phyloP scores from a whole-genome alignment of 768 basidiomycete species.

The Leccinum rimulosum region DNA sequence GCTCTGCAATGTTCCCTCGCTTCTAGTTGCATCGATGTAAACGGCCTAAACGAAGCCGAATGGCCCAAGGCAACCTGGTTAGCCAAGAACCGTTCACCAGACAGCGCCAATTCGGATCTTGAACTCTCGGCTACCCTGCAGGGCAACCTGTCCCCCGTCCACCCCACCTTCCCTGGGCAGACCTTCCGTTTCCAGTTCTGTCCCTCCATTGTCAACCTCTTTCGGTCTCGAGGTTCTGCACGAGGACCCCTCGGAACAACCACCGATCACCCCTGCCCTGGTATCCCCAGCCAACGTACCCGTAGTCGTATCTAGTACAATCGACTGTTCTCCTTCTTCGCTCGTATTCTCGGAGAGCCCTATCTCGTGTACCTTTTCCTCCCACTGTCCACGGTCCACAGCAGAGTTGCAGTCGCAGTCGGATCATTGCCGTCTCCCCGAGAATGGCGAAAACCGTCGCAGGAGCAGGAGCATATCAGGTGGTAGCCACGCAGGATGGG shows the following conservation, averaged over 20 bases:
- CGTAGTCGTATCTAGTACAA: too few relatives aligned
- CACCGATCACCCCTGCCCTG: constrained; percentile 13
- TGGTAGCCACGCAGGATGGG: too few relatives aligned
- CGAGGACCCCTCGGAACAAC: constrained; percentile 27
- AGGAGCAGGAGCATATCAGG: too few relatives aligned
- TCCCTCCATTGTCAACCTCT: constrained; percentile 23
- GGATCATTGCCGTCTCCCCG: constrained; percentile 7
- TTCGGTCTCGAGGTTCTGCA: constrained; percentile 29
- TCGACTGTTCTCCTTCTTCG: background rate
- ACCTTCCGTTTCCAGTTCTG: constrained; percentile 23
- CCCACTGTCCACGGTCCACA: constrained; percentile 13
- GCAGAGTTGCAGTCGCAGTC: constrained; percentile 13
- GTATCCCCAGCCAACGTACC: background rate
- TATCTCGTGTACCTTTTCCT: constrained; percentile 23
- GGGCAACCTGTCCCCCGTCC: background rate
- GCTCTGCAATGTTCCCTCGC: constrained; percentile 37
- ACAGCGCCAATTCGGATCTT: constrained; percentile 26
- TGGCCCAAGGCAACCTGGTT: constrained; percentile 8
- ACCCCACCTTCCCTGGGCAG: constrained; percentile 7
- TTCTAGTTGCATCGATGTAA: constrained; percentile 1
- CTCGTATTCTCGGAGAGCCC: constrained; percentile 22
- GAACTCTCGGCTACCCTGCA: background rate
- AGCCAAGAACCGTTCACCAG: background rate
- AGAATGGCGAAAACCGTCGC: constrained; percentile 14
- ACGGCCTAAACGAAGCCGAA: constrained; percentile 44